Evolutionary conservation across 2,329 filamentous ascomycete genomes (phyloP).

Genomic region (Alternaria arbusti): DNA sequence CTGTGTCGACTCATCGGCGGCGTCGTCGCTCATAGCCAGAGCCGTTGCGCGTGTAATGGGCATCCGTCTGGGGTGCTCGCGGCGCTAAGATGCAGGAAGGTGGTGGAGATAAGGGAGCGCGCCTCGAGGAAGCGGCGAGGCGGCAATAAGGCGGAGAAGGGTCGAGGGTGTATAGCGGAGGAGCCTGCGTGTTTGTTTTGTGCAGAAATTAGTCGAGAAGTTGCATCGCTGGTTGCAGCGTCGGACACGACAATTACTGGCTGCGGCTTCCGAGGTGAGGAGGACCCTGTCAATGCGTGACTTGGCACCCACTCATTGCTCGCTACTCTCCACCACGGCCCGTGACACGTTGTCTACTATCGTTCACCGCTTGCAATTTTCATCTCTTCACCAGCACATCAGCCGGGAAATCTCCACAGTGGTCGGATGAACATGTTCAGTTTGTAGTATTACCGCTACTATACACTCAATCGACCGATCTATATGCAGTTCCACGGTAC

Average conservation of each 20-base stretch:
- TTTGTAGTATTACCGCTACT: background rate
- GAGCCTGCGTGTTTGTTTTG: constrained; percentile 15
- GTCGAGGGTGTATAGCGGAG: background rate
- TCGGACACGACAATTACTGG: background rate
- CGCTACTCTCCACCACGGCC: constrained; percentile 3
- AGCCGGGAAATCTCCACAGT: background rate
- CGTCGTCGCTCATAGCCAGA: constrained; percentile 24
- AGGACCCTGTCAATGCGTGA: constrained; percentile 22
- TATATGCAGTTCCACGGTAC: constrained; percentile 1
- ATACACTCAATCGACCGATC: background rate
- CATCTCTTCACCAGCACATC: background rate
- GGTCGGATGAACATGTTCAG: background rate
- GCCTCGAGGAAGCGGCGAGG: constrained; percentile 2
- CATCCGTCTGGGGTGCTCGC: constrained; percentile 1
- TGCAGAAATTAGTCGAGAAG: constrained; percentile 1
- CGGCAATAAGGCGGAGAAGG: background rate
- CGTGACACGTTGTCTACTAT: constrained; percentile 8
- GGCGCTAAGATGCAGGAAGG: background rate
- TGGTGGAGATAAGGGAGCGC: background rate
- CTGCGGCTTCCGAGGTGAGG: constrained; percentile 2
- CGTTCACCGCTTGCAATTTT: constrained; percentile 4
- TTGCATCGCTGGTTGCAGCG: background rate
- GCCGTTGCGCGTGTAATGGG: constrained; percentile 10
- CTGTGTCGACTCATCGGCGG: constrained; percentile 19
- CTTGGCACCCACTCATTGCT: constrained; percentile 19